phyloP scores from a whole-genome alignment of 768 basidiomycete species.

The Xerocomellus chrysenteron region DNA sequence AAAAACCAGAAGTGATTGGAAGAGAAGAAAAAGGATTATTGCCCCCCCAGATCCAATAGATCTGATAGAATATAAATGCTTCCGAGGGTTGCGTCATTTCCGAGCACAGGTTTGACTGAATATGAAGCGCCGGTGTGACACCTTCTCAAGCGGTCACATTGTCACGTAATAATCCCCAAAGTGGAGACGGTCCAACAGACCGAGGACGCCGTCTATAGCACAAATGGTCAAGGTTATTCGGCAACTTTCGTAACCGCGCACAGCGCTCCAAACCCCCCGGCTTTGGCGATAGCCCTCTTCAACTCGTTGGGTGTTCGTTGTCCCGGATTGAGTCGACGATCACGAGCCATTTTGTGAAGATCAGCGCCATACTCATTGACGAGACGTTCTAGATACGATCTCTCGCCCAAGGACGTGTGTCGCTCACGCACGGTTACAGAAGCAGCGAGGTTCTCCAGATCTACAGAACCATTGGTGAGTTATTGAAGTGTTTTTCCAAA shows the following conservation, averaged over 20 bases:
- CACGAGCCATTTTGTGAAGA: slow-evolving; percentile 72
- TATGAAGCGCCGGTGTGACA: slow-evolving; percentile 30
- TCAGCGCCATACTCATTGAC: slow-evolving; percentile 71
- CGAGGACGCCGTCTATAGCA: slow-evolving; percentile 5
- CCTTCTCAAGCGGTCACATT: slow-evolving; percentile 12
- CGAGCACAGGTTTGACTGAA: slow-evolving; percentile 30
- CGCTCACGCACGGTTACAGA: slow-evolving; percentile 49
- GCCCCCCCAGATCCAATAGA: slow-evolving; percentile 9
- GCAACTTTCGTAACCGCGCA: slow-evolving; percentile 1
- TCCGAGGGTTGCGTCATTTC: slow-evolving; percentile 20
- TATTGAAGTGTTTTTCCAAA: background rate
- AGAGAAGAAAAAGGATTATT: slow-evolving; percentile 8
- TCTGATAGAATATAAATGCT: slow-evolving; percentile 8
- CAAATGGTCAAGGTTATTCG: slow-evolving; percentile 2
- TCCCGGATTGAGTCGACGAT: slow-evolving; percentile 74
- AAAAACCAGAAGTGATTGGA: slow-evolving; percentile 9
- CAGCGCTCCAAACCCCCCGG: slow-evolving; percentile 43
- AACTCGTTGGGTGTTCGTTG: slow-evolving; percentile 86
- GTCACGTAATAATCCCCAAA: slow-evolving; percentile 30
- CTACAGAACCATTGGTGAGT: slow-evolving; percentile 38
- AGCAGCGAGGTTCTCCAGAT: slow-evolving; percentile 62
- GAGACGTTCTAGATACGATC: slow-evolving; percentile 61
- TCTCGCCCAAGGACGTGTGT: slow-evolving; percentile 68
- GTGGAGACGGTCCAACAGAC: slow-evolving; percentile 9
- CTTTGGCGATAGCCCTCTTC: slow-evolving; percentile 56